phyloP scores from a whole-genome alignment of 257 asterid genomes.

The Primulina tabacum region DNA sequence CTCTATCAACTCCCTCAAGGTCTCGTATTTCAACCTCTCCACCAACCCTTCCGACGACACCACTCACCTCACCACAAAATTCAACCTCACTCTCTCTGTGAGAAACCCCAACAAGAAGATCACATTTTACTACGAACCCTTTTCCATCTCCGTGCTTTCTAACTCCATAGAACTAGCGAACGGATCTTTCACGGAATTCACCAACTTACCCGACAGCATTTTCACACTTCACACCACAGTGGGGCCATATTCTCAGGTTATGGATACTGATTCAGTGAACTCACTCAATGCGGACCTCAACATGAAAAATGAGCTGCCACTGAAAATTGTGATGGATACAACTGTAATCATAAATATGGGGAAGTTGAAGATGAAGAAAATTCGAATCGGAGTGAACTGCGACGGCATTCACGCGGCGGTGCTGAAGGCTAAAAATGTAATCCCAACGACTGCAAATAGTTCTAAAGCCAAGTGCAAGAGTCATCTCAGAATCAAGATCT shows the following conservation, averaged over 20 bases:
- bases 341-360: slow-evolving; percentile 45
- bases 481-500: too few species aligned
- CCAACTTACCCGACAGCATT: slow-evolving; percentile 36
- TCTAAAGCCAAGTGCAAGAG: too few species aligned
- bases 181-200: slow-evolving; percentile 50
- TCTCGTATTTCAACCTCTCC: slow-evolving; percentile 65
- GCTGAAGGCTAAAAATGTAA: slow-evolving; percentile 56
- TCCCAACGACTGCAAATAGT: slow-evolving; percentile 42
- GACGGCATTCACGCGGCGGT: slow-evolving; percentile 58
- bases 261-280: slow-evolving; percentile 51
- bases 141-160: slow-evolving; percentile 34
- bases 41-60: slow-evolving; percentile 64
- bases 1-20: slow-evolving; percentile 61
- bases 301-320: slow-evolving; percentile 53
- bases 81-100: slow-evolving; percentile 61
- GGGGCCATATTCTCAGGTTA: slow-evolving; percentile 33
- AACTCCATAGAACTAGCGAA: slow-evolving; percentile 41
- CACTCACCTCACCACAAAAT: slow-evolving; percentile 53
- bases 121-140: slow-evolving; percentile 46
- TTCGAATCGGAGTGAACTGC: slow-evolving; percentile 73
- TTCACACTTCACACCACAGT: slow-evolving; percentile 46
- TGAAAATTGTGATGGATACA: slow-evolving; percentile 63
- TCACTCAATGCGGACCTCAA: slow-evolving; percentile 57
- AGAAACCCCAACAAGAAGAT: slow-evolving; percentile 63
- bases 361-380: slow-evolving; percentile 55